Percentiles rank a stretch among this genome's conserved stretches.
Conservation (phyloP, 139 green algal genomes). For the Nannochloris sp. region DNA sequence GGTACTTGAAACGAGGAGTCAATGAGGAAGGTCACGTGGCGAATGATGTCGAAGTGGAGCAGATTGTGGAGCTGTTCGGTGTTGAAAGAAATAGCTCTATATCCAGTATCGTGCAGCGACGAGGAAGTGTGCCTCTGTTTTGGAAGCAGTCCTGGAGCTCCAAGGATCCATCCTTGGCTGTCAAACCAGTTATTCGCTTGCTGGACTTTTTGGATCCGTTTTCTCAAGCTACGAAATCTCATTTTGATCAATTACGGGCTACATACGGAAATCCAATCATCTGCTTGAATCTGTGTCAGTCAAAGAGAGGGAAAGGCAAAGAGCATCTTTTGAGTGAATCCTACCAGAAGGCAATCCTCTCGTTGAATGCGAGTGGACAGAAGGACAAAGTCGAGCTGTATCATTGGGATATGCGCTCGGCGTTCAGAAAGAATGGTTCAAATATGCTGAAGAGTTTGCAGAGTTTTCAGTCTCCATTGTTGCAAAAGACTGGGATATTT, state of each 20-base stretch:
- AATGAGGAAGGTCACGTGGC: slow-evolving; percentile 77
- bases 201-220: slow-evolving; percentile 80
- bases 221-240: slow-evolving; percentile 39
- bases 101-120: slow-evolving; percentile 51
- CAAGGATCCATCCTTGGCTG: neutral
- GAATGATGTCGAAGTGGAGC: slow-evolving; percentile 94
- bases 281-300: slow-evolving; percentile 86
- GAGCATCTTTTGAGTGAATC: slow-evolving; percentile 80
- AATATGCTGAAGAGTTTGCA: slow-evolving; percentile 58
- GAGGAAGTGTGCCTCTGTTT: slow-evolving; percentile 86
- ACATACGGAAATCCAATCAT: slow-evolving; percentile 78
- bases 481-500: slow-evolving; percentile 25
- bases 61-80: slow-evolving; percentile 30
- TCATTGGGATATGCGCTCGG: slow-evolving; percentile 67
- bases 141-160: slow-evolving; percentile 74
- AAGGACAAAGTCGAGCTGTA: slow-evolving; percentile 32
- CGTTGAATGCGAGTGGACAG: slow-evolving; percentile 57
- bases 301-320: slow-evolving; percentile 49
- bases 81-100: neutral
- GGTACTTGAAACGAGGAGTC: slow-evolving; percentile 88
- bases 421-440: slow-evolving; percentile 49
- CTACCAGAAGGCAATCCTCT: slow-evolving; percentile 57
- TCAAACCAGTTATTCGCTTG: slow-evolving; percentile 9
- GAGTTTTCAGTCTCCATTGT: slow-evolving; percentile 21
- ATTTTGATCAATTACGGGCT: slow-evolving; percentile 31